Evolutionary conservation across 1,139 yeast genomes (phyloP), one percentile per base, ranked within the genome.

Genomic region (Waltiozyma sp.): DNA sequence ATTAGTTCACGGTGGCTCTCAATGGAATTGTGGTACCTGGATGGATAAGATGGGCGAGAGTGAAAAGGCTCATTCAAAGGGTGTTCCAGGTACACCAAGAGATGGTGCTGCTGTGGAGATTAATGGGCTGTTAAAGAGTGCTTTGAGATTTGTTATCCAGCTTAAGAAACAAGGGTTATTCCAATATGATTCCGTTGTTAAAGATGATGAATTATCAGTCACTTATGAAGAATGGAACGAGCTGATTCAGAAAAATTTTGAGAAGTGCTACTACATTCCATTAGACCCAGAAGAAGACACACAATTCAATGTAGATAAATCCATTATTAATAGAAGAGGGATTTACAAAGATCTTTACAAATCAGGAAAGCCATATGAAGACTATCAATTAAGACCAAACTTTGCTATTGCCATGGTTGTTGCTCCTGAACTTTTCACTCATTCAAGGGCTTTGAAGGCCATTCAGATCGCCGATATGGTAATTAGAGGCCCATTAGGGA

Each of bases 41-140:
- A 91, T 89, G 96, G 98, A 91, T 64, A 91, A 91, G 66, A 91
- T 91, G 97, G 98, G 98, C 19, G 98, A 91, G 65, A 85, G 95
- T 57, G 77, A 64, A 41, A 68, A 64, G 46, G 96, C 98, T 0
- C 83, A 85, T 1, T 81, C 79, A 47, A 83, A 80, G 56, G 98
- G 98, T 15, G 69, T 75, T 37, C 98, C 98, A 1, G 98, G 97
- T 2, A 91, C 98, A 0, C 97, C 98, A 34, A 75, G 98, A 60
- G 96, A 89, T 62, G 98, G 98, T 38, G 96, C 96, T 2, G 96
- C 95, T 2, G 72, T 91, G 45, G 98, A 91, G 62, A 82, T 91
- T 47, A 88, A 78, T 56, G 98, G 97, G 0, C 67, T 91, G 49
- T 66, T 91, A 56, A 89, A 89, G 64, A 83, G 95, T 60, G 66